Conservation (phyloP, 148 eudicot genomes). For the Rhododendron williamsianum region DNA sequence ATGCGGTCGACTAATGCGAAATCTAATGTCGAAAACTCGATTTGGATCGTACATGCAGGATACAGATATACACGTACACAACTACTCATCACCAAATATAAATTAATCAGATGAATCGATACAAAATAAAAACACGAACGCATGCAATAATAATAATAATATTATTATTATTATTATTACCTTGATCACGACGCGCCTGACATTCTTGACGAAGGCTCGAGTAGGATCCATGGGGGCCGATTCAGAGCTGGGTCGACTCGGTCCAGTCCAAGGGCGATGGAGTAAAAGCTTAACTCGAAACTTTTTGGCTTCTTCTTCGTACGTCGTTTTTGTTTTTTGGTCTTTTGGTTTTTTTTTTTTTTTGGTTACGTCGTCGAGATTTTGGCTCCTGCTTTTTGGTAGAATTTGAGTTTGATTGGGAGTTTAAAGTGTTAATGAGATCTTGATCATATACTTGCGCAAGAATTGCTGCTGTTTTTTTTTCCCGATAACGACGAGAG, state of each 20-base stretch:
- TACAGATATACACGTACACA: too few relatives aligned
- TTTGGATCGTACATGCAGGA: conserved; percentile 12
- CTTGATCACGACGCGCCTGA: conserved; percentile 81
- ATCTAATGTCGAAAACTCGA: neutral
- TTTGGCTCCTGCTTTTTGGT: neutral
- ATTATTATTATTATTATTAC: conserved; percentile 13
- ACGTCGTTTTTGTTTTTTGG: neutral
- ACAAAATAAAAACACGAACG: neutral
- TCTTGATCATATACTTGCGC: neutral
- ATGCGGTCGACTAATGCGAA: neutral
- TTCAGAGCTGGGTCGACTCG: conserved; percentile 1
- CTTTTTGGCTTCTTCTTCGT: neutral
- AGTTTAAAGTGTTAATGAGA: neutral
- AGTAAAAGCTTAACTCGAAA: neutral
- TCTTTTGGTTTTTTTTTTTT: too few relatives aligned
- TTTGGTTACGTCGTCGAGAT: too few relatives aligned
- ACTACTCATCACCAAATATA: neutral
- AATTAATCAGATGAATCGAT: neutral
- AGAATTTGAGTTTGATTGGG: neutral
- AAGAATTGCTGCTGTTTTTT: neutral
- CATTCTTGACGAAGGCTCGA: conserved; percentile 56
- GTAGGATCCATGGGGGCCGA: conserved; percentile 52
- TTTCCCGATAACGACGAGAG: neutral
- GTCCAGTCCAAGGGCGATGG: neutral
- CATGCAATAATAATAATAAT: neutral